Base-by-base conservation (phyloP, 352 stramenopile species). In the Sclerospora graminicola region DNA sequence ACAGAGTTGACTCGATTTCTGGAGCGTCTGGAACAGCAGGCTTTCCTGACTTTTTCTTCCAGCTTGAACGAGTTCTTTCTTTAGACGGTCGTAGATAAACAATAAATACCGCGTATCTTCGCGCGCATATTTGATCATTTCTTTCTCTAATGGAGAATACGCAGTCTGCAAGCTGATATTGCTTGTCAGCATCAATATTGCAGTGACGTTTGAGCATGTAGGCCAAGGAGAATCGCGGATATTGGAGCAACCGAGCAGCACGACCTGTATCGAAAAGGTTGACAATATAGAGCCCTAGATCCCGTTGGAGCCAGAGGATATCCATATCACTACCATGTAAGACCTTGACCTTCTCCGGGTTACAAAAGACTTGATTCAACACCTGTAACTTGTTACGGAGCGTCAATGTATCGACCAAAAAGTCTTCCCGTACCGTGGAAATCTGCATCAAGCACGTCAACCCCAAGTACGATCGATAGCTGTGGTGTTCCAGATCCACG, bases 381-480 rank as follows among this genome's bases (percentile, higher is more conserved):
- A 84, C 53, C 45, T 92, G 69, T 15, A 99, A 74, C 44, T 84
- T 73, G 26, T 71, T 63, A 27, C 95, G 74, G 8, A 99, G 59
- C 7, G 84, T 83, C n/a, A 99, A 71, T 9, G 93, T 95, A 57
- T 99, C 97, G 18, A 99, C 84, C 15, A 99, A 66, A 64, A 96
- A 99, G 65, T 99, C 95, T 15, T 88, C 60, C 4, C 48, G 59
- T 26, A 68, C 64, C 8, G 79, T 95, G 2, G 80, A 94, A 79
- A 97, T 82, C 82, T 98, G 97, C 75, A 99, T 98, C 24, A 99
- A 62, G 69, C 96, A 99, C 24, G 96, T 88, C 32, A 99, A 85
- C 6, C 97, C 97, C 41, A 96, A 82, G 76, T 98, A 99, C 52
- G 79, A 96, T 21, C 94, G 81, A 60, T 97, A 96, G 48, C 79